Conservation (phyloP, 1,284 basidiomycete genomes). For the Moniliella sp. region DNA sequence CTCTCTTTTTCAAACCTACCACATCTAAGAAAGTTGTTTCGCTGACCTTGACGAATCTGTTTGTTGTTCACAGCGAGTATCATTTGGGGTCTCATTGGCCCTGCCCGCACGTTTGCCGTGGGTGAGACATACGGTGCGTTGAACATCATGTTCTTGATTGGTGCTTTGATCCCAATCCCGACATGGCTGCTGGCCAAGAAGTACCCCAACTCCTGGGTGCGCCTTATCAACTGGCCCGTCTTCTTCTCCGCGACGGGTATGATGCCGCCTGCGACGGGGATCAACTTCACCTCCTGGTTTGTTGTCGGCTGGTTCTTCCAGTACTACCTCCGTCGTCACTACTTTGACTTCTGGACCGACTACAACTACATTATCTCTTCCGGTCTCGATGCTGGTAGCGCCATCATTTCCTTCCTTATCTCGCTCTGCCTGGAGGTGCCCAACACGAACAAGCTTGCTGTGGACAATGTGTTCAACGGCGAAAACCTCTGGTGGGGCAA, state of each 20-base stretch:
- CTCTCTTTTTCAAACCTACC: too few relatives aligned
- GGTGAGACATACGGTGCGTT: constrained; percentile 11
- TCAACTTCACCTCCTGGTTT: constrained; percentile 86
- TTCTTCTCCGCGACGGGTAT: constrained; percentile 55
- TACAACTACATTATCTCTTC: constrained; percentile 37
- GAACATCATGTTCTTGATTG: constrained; percentile 19
- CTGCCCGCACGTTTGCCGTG: constrained; percentile 14
- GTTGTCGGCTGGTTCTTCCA: constrained; percentile 73
- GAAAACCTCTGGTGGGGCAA: too few relatives aligned
- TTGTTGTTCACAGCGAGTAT: constrained; percentile 45
- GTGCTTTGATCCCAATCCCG: constrained; percentile 16
- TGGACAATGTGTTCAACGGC: too few relatives aligned
- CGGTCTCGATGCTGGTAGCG: too few relatives aligned
- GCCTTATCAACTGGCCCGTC: constrained; percentile 62
- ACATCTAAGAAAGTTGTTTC: too few relatives aligned
- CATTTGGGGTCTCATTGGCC: constrained; percentile 28
- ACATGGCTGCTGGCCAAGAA: constrained; percentile 44
- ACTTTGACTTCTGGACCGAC: constrained; percentile 87
- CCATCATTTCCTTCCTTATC: constrained; percentile 69
- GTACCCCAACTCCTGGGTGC: constrained; percentile 49
- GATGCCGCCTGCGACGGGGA: constrained; percentile 71
- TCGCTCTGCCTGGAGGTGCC: constrained; percentile 53
- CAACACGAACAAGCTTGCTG: too few relatives aligned
- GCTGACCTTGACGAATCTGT: too few relatives aligned
- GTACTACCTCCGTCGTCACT: constrained; percentile 53